Evolutionary conservation across 2,329 filamentous ascomycete genomes (phyloP), one percentile per base, ranked within the genome.

Genomic region (Claviceps spartinae): DNA sequence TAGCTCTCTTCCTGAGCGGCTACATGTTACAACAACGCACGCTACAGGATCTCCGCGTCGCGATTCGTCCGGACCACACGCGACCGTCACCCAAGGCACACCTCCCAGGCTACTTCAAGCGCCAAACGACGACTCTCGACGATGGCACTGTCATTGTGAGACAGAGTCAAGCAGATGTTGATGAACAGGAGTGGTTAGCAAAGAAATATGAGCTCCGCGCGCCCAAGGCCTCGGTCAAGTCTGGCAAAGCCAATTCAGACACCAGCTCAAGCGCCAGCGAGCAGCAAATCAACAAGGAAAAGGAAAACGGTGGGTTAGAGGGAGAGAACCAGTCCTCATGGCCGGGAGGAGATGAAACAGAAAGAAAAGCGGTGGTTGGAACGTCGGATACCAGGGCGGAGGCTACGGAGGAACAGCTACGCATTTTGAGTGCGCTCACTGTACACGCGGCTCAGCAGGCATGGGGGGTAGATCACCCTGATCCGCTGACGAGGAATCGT

Each of bases 11-110:
- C 66, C 74, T 95, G 36, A 88, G 86, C 49, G 90, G 90, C 61
- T 95, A 94, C 66, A 78, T 83, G 3, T 77, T 95, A 50, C 90
- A 96, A 62, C 90, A 96, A 67, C 81, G 88, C 60, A 93, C 88
- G 0, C 79, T 95, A 4, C 79, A 78, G 56, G 83, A 84, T 59
- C 76, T 96, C 36, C 86, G 91, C 60, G 72, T 75, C 52, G 86
- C 86, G 18, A 83, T 95, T 60, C 77, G 76, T 58, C 68, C 68
- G 5, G 62, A 63, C 49, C 63, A 74, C 56, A 66, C 72, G 62
- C 69, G 62, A 8, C 69, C 73, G 5, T 70, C 70, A 1, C 73
- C 74, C 5, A 71, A 73, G 54, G 68, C 73, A 45, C 73, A 74
- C 60, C 64, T 78, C 1, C 76, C 76, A 0, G 74, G 77, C 53